A percentile compares a stretch with the other conserved stretches of the same genome.
phyloP scores from a whole-genome alignment of 2,329 filamentous ascomycete genomes.

The Plenodomus biglobosus region DNA sequence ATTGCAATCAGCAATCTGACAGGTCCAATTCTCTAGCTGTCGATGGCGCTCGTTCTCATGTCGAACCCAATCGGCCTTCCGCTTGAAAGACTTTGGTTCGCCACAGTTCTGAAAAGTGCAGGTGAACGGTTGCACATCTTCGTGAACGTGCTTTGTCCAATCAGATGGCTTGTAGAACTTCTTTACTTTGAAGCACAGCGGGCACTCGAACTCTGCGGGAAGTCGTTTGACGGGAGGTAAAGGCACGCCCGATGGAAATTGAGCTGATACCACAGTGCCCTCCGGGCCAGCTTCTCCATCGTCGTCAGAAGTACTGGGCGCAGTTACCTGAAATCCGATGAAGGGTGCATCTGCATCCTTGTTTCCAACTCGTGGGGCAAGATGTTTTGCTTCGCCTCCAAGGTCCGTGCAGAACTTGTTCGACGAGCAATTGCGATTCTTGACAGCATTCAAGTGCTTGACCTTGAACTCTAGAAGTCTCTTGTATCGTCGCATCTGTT shows the following conservation, averaged over 20 bases:
- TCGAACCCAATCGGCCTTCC: conserved; percentile 93
- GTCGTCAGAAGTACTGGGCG: conserved; percentile 61
- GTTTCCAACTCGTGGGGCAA: conserved; percentile 62
- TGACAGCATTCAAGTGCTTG: conserved; percentile 66
- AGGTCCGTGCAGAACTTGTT: conserved; percentile 64
- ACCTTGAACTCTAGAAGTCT: conserved; percentile 69
- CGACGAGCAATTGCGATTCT: conserved; percentile 60
- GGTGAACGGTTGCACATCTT: conserved; percentile 90
- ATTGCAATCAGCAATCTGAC: conserved; percentile 75
- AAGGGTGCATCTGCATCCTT: conserved; percentile 61
- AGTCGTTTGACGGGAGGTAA: conserved; percentile 75
- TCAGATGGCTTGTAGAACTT: conserved; percentile 89
- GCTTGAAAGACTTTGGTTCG: conserved; percentile 89
- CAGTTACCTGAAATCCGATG: conserved; percentile 57
- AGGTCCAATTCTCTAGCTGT: conserved; percentile 89
- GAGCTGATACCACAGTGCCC: conserved; percentile 68
- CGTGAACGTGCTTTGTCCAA: conserved; percentile 95
- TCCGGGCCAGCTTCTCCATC: conserved; percentile 69
- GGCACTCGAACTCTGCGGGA: conserved; percentile 87
- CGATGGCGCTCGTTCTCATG: conserved; percentile 92
- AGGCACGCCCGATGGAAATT: conserved; percentile 79
- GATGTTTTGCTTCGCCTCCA: conserved; percentile 65
- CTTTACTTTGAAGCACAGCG: conserved; percentile 81
- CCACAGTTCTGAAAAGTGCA: conserved; percentile 84
- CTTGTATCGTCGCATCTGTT: conserved; percentile 79